Evolutionary conservation across 345 rosid species (phyloP).

Genomic region (Eucalyptus regnans): DNA sequence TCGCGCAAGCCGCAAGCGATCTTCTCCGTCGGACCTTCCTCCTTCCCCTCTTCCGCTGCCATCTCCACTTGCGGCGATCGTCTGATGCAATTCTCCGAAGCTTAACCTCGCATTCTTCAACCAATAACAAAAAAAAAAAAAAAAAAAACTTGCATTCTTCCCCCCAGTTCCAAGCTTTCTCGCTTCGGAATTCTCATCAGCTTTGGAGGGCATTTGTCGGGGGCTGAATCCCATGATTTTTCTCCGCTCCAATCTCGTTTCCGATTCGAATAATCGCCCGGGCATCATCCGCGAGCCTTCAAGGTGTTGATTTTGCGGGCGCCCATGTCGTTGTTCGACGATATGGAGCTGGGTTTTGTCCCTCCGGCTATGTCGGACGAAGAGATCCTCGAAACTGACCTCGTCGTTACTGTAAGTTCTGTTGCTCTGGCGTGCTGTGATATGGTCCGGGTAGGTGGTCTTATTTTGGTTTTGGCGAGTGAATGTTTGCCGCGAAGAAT

Average conservation of each 20-base stretch:
- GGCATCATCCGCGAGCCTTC: no score
- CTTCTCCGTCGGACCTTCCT: not conserved
- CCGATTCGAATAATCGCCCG: no score
- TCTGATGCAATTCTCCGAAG: not conserved
- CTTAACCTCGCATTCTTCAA: no score
- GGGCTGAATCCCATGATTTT: no score
- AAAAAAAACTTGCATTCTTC: no score
- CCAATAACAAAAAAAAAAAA: no score
- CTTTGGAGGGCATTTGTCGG: no score
- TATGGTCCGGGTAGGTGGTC: not conserved
- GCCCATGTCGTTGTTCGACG: not conserved
- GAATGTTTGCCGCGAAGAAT: not conserved
- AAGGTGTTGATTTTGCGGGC: no score
- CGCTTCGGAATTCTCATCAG: no score
- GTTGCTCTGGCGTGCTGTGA: not conserved
- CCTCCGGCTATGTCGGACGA: not conserved
- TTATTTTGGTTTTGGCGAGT: not conserved
- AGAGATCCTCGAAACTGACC: slow-evolving; percentile 17
- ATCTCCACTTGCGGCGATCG: not conserved
- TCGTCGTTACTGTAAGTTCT: slow-evolving; percentile 28
- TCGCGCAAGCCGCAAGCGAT: not conserved
- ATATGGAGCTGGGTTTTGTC: slow-evolving; percentile 62
- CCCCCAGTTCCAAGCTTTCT: no score
- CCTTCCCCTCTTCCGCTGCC: not conserved
- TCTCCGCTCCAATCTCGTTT: no score